A percentile compares a stretch with the other conserved stretches of the same genome.
phyloP scores from a whole-genome alignment of 2,329 filamentous ascomycete genomes.

The Neonectria hederae region DNA sequence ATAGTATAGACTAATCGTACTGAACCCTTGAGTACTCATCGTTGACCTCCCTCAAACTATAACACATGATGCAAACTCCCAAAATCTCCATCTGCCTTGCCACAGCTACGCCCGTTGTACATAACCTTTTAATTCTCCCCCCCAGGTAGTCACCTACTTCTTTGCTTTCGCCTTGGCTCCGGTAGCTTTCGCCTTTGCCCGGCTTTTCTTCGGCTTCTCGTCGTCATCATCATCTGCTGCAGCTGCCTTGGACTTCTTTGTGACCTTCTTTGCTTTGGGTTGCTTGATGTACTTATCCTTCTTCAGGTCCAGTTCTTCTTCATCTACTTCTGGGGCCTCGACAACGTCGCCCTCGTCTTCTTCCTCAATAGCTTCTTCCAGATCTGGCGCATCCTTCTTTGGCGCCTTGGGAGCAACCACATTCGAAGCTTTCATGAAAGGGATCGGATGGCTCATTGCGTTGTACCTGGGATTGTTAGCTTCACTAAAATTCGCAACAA shows the following conservation, averaged over 20 bases:
- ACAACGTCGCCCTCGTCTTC: slow-evolving; percentile 78
- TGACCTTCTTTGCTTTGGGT: slow-evolving; percentile 74
- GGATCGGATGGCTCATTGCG: slow-evolving; percentile 82
- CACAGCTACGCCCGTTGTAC: neutral
- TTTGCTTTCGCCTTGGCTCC: slow-evolving; percentile 60
- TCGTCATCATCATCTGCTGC: slow-evolving; percentile 61
- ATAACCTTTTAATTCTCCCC: neutral
- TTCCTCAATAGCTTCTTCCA: slow-evolving; percentile 96
- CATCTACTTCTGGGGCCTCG: slow-evolving; percentile 68
- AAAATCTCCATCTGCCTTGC: neutral
- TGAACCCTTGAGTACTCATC: neutral
- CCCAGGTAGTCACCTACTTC: slow-evolving; percentile 40
- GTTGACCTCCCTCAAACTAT: neutral
- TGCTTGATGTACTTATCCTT: slow-evolving; percentile 97
- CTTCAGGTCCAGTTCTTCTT: slow-evolving; percentile 79
- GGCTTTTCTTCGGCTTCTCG: slow-evolving; percentile 62
- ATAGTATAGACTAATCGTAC: neutral
- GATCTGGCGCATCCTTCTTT: slow-evolving; percentile 82
- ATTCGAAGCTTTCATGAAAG: slow-evolving; percentile 93
- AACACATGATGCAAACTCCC: neutral
- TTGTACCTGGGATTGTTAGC: slow-evolving; percentile 74
- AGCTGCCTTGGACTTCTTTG: slow-evolving; percentile 56
- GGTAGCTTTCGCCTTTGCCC: slow-evolving; percentile 52
- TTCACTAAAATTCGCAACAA: neutral
- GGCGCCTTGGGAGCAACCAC: slow-evolving; percentile 77